Base-by-base conservation (phyloP, 2,329 filamentous ascomycete genomes). In the Fusarium redolens region DNA sequence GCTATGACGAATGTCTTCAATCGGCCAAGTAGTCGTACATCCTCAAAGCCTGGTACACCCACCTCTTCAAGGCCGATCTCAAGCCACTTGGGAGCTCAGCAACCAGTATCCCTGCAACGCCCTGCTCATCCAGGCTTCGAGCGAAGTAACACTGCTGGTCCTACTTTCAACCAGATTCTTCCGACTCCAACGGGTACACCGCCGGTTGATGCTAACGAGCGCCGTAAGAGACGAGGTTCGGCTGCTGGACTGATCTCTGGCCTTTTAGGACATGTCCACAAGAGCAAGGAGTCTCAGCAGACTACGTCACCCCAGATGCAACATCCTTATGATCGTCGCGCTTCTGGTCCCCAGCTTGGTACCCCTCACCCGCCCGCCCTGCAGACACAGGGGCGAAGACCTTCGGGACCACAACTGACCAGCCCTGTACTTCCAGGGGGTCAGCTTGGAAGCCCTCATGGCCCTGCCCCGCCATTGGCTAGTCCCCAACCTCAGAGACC, bases 1-100 rank as follows among this genome's bases (percentile, higher is more conserved):
- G 82, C 79, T 11, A 73, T 81, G 25, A 69, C 77, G 18, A 73
- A 74, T 28, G 74, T 78, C 17, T 79, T 82, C 45, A 74, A 76
- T 20, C 75, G 79, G 25, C 61, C 77, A 20, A 75, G 64, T 7
- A 51, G 64, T 7, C 68, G 77, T 50, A 35, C 40, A 25, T 60
- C 40, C 22, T 64, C 54, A 17, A 73, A 75, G 45, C 71, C 74
- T 7, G 71, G 51, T 14, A 72, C 74, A 13, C 75, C 77, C 41
- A 62, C 58, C 37, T 68, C 74, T 11, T 41, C 64, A 22, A 69
- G 65, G 45, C 74, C 76, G 6, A 48, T 68, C 17, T 71, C 73
- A 13, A 66, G 74, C 25, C 65, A 70, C 28, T 63, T 69, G 35
- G 52, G 57, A n/a, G 37, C 52, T 25, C 72, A 74, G 37, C 72